phyloP scores from a whole-genome alignment of 345 rosid species.

The Hevea brasiliensis region DNA sequence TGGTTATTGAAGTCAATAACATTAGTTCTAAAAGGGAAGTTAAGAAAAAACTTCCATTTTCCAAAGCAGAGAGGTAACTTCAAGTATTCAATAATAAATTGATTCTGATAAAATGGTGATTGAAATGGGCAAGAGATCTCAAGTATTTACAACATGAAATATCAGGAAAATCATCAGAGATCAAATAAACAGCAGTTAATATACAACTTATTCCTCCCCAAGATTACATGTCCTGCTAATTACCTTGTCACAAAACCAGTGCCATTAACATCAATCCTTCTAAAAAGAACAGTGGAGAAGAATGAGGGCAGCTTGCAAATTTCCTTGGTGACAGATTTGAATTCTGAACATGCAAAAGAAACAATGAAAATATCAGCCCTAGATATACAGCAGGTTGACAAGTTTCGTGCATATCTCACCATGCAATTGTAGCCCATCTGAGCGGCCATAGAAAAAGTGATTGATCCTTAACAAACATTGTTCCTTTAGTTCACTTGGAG shows the following conservation, averaged over 20 bases:
- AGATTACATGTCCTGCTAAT: not conserved
- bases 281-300: constrained; percentile 72
- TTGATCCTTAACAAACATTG: constrained; percentile 63
- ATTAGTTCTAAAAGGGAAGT: not conserved
- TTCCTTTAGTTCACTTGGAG: constrained; percentile 76
- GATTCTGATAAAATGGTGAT: not conserved
- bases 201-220: not conserved
- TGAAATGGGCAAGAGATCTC: not conserved
- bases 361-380: constrained; percentile 6
- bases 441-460: constrained; percentile 68
- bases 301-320: constrained; percentile 92
- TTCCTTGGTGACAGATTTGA: constrained; percentile 74
- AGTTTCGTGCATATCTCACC: constrained; percentile 41
- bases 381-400: not conserved
- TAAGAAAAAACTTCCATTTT: not conserved
- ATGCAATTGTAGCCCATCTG: constrained; percentile 69
- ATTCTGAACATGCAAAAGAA: constrained; percentile 53
- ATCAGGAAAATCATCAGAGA: not conserved
- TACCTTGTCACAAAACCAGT: constrained; percentile 75
- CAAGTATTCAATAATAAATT: not conserved
- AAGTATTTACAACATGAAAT: not conserved
- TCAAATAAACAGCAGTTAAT: not conserved
- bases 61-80: not conserved
- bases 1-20: not conserved
- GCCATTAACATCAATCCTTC: constrained; percentile 62